Base-by-base conservation (phyloP, 331 rosid species). In the Dryas integrifolia region DNA sequence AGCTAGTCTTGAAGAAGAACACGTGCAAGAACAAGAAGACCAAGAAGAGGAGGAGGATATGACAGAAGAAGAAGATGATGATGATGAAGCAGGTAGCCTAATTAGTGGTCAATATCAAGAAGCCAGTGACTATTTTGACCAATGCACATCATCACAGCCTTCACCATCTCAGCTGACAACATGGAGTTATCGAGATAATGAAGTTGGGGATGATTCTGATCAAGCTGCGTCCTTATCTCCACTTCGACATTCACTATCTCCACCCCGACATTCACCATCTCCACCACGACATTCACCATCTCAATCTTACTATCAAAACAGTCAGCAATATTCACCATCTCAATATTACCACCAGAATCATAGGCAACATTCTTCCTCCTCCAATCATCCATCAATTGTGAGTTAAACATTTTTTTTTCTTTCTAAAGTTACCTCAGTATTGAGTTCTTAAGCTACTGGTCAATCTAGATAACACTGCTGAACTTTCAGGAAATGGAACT, bases 141-240 rank as follows among this genome's bases (percentile, higher is more conserved):
- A 67, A 21, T 81, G 89, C 67, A 72, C 83, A 73, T 48, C 95
- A 49, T 69, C 83, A n/a, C 64, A 67, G 75, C 61, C 79, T 58
- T 72, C 87, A 18, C 81, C 83, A 30, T 66, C 85, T 68, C 77
- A 49, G 39, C 35, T 59, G 68, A 75, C 76, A 50, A 56, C 88
- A 9, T 94, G 97, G 96, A 91, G 89, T 69, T 89, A 72, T 21
- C 88, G 75, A 75, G 92, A 86, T 76, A 85, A 86, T 64, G 96
- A 93, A 73, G 60, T 74, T 9, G 80, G 84, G 44, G 91, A 94
- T 40, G 88, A 87, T 62, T 81, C 82, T 40, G 86, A 86, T 57
- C 77, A 77, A 74, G 83, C 62, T 53, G 41, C 79, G 13, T 77
- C 90, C 12, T 41, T 75, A 65, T 79, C 90, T 24, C 74, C 86